These are phyloP conservation scores for Ogataea thermomethanolica DNA, from an alignment of 805 yeast genomes.

Conservation along the genomic window DNA sequence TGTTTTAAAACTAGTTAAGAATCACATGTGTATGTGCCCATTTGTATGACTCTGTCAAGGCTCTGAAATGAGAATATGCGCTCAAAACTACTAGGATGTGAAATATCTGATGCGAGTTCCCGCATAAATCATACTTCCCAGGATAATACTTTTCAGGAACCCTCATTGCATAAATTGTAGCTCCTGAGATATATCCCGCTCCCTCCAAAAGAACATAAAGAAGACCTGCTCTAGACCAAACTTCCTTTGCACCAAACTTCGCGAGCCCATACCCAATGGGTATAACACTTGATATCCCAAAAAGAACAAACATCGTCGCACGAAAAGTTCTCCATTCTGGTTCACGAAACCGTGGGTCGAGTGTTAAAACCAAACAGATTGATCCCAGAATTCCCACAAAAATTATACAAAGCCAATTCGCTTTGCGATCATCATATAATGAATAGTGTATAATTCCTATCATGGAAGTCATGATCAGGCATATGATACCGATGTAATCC, in stretches of 20 bases:
- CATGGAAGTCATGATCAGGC: slow-evolving; percentile 47
- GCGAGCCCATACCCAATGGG: slow-evolving; percentile 59
- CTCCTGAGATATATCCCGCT: slow-evolving; percentile 71
- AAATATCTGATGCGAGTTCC: slow-evolving; percentile 84
- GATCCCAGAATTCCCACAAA: slow-evolving; percentile 55
- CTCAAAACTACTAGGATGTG: slow-evolving; percentile 77
- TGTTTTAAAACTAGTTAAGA: slow-evolving; percentile 36
- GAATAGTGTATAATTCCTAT: slow-evolving; percentile 38
- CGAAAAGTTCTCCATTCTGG: slow-evolving; percentile 72
- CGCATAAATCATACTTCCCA: slow-evolving; percentile 64
- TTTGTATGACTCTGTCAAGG: slow-evolving; percentile 53
- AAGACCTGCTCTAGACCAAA: slow-evolving; percentile 50
- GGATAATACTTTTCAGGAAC: slow-evolving; percentile 70
- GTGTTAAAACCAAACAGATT: slow-evolving; percentile 59
- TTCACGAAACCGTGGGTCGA: slow-evolving; percentile 63
- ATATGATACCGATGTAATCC: slow-evolving; percentile 54
- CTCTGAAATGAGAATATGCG: slow-evolving; percentile 68
- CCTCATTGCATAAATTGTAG: slow-evolving; percentile 71
- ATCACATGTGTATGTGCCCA: slow-evolving; percentile 37
- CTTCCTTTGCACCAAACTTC: slow-evolving; percentile 46
- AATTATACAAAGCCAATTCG: slow-evolving; percentile 37
- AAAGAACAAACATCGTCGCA: slow-evolving; percentile 72
- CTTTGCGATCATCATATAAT: slow-evolving; percentile 40
- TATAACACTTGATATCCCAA: slow-evolving; percentile 73
- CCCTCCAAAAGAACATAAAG: slow-evolving; percentile 70